A percentile compares a stretch with the other conserved stretches of the same genome.
phyloP scores from a whole-genome alignment of 495 filamentous ascomycete genomes.

The Talaromyces thailandensis region DNA sequence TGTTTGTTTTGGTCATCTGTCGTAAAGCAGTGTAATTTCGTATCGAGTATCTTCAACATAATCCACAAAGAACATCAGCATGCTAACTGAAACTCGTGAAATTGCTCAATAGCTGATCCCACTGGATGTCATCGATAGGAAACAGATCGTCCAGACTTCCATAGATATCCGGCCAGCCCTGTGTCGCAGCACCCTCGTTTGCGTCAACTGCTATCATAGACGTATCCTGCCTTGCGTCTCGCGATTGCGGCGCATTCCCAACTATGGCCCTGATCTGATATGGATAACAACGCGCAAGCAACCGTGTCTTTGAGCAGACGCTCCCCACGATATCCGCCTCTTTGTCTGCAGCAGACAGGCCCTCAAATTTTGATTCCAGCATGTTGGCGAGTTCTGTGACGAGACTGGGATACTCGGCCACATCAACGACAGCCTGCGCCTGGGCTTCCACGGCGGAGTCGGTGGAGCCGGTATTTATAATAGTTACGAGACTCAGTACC shows the following conservation, averaged over 20 bases:
- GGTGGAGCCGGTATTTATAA: neutral
- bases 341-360: constrained; percentile 11
- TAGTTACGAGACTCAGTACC: constrained; percentile 10
- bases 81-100: constrained; percentile 11
- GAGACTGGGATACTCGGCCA: constrained; percentile 11
- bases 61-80: neutral
- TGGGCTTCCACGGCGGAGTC: constrained; percentile 6
- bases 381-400: constrained; percentile 9
- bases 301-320: constrained; percentile 12
- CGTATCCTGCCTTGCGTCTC: constrained; percentile 3
- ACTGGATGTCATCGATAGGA: constrained; percentile 14
- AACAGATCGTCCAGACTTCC: constrained; percentile 17
- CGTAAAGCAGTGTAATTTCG: neutral
- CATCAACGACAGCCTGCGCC: constrained; percentile 11
- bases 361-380: constrained; percentile 8
- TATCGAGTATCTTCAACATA: neutral
- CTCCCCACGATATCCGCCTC: constrained; percentile 12
- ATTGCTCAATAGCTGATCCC: constrained; percentile 12
- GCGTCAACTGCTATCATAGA: constrained; percentile 2
- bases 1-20: neutral
- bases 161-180: constrained; percentile 12
- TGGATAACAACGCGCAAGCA: constrained; percentile 12
- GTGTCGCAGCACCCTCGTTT: constrained; percentile 4
- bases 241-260: neutral
- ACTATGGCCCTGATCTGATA: constrained; percentile 12